phyloP scores from a whole-genome alignment of 139 green algal genomes.

The Chlorella ohadii region DNA sequence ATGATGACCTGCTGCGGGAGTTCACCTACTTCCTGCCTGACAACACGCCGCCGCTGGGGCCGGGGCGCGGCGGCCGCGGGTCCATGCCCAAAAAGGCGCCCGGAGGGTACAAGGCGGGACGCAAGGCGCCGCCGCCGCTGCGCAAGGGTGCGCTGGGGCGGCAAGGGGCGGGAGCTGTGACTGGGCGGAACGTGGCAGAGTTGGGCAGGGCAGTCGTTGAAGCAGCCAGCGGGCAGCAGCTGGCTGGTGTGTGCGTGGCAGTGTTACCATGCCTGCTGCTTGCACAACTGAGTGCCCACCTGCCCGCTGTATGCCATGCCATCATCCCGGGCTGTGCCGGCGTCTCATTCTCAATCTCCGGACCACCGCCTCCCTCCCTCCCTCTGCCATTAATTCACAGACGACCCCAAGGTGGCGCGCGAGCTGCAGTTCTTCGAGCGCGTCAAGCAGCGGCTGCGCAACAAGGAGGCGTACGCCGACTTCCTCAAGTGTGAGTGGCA shows the following conservation, averaged over 20 bases:
- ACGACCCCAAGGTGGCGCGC: conserved; percentile 55
- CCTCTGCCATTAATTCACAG: conserved; percentile 2
- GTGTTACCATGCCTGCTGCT: too few species aligned
- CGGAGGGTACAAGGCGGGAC: neutral
- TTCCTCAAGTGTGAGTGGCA: conserved; percentile 88
- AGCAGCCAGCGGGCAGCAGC: too few species aligned
- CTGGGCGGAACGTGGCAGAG: neutral
- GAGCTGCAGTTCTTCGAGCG: conserved; percentile 79
- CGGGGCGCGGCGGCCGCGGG: neutral
- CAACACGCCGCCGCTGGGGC: conserved; percentile 57
- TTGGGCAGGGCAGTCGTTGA: neutral
- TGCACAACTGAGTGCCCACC: too few species aligned
- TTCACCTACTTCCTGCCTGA: conserved; percentile 99
- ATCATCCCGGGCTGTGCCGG: too few species aligned
- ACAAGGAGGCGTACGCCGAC: conserved; percentile 82
- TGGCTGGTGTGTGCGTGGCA: too few species aligned
- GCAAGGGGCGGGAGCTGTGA: neutral
- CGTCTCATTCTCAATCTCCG: too few species aligned
- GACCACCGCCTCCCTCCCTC: too few species aligned
- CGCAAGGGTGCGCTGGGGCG: conserved; percentile 22
- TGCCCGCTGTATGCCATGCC: too few species aligned
- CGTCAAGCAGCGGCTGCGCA: conserved; percentile 61
- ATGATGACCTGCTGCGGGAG: conserved; percentile 95
- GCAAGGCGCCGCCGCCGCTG: conserved; percentile 24
- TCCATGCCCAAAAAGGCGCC: neutral